These are phyloP conservation scores for Entamoeba invadens DNA, from an alignment of 208 protist genomes.

Conservation along the genomic window DNA sequence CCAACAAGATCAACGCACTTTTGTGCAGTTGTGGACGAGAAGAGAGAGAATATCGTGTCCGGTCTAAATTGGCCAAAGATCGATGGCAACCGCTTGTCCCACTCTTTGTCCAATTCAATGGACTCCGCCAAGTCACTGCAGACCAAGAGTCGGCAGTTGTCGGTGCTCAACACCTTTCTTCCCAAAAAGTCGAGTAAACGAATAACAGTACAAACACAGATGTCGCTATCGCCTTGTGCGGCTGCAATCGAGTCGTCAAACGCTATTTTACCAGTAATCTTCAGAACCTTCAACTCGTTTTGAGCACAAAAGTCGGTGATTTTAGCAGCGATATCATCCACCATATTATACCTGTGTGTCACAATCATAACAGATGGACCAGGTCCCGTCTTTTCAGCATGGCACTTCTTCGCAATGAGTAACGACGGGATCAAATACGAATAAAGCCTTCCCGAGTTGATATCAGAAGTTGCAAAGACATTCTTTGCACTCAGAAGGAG, in stretches of 20 bases:
- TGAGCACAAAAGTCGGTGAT: slow-evolving; percentile 62
- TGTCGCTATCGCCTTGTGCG: slow-evolving; percentile 46
- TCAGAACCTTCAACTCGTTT: slow-evolving; percentile 53
- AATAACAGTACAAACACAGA: slow-evolving; percentile 66
- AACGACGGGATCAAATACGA: slow-evolving; percentile 66
- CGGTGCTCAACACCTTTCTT: slow-evolving; percentile 51
- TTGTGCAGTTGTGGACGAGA: too few species aligned
- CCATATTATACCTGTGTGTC: slow-evolving; percentile 84
- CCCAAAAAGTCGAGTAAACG: slow-evolving; percentile 81
- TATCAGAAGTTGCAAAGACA: slow-evolving; percentile 65
- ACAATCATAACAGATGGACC: slow-evolving; percentile 63
- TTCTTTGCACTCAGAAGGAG: slow-evolving; percentile 40
- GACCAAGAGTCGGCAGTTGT: slow-evolving; percentile 58
- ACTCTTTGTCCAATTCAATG: too few species aligned
- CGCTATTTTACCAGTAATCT: slow-evolving; percentile 52
- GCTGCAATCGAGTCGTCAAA: slow-evolving; percentile 46
- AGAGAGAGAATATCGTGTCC: too few species aligned
- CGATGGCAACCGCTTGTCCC: too few species aligned
- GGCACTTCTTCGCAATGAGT: slow-evolving; percentile 32
- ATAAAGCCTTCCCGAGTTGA: slow-evolving; percentile 71
- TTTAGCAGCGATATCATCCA: slow-evolving; percentile 71
- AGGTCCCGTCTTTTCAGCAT: background rate
- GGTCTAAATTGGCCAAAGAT: too few species aligned
- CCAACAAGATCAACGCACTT: too few species aligned
- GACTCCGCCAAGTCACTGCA: too few species aligned